Conservation (phyloP, 1,139 yeast genomes). For the Saccharomyces hybrid region DNA sequence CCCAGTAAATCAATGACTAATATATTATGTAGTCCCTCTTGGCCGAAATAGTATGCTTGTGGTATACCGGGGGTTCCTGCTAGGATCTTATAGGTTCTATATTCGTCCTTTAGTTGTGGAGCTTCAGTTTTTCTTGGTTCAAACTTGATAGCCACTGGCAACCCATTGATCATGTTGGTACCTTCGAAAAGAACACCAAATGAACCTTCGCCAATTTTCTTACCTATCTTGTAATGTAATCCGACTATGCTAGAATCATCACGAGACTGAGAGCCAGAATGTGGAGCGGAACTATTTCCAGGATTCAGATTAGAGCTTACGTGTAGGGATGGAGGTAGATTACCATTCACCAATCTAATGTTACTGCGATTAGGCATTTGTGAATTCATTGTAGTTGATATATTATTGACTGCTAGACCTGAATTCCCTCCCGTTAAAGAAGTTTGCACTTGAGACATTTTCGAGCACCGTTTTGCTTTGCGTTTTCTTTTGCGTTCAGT, state of each 20-base stretch:
- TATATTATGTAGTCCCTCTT: slow-evolving; percentile 65
- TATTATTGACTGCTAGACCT: slow-evolving; percentile 2
- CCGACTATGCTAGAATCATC: slow-evolving; percentile 46
- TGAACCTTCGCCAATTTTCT: slow-evolving; percentile 74
- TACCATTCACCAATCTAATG: slow-evolving; percentile 4
- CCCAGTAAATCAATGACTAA: slow-evolving; percentile 65
- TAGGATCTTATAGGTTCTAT: slow-evolving; percentile 56
- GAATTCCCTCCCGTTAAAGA: neutral
- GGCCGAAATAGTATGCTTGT: slow-evolving; percentile 67
- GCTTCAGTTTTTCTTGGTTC: slow-evolving; percentile 70
- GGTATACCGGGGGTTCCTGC: slow-evolving; percentile 56
- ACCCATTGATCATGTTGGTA: slow-evolving; percentile 58
- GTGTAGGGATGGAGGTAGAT: neutral
- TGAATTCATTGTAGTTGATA: neutral
- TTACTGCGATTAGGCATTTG: slow-evolving; percentile 3
- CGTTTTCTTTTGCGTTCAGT: neutral
- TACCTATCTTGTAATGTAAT: slow-evolving; percentile 65
- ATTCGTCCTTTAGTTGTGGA: slow-evolving; percentile 65
- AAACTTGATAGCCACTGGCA: slow-evolving; percentile 66
- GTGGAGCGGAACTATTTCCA: neutral
- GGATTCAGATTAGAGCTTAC: neutral
- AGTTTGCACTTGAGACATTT: neutral
- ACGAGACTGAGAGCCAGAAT: slow-evolving; percentile 5
- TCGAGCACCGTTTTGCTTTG: neutral
- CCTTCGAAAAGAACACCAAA: slow-evolving; percentile 77